Evolutionary conservation across 139 green algal genomes (phyloP).

Genomic region (Chlamydomonas incerta): DNA sequence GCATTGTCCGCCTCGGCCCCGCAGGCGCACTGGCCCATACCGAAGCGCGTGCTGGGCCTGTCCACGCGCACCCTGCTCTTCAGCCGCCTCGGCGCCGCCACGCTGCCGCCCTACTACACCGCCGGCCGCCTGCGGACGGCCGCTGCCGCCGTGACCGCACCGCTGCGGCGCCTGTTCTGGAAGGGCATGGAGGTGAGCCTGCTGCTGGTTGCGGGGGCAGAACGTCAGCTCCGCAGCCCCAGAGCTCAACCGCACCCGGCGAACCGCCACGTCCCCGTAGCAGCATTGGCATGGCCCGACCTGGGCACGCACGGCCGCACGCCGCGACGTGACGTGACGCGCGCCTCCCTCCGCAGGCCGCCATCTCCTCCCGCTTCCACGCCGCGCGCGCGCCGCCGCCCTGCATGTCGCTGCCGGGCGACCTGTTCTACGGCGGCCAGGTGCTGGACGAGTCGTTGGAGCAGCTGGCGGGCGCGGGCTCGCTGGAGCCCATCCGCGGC

Average conservation of each 20-base stretch:
- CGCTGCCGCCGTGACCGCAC: not conserved
- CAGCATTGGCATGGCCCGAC: no score
- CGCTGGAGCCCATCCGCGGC: not conserved
- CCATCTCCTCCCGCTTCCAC: not conserved
- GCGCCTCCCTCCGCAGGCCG: not conserved
- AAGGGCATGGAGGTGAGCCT: not conserved
- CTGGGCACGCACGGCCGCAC: no score
- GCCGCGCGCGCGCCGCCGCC: not conserved
- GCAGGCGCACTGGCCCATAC: slow-evolving; percentile 26
- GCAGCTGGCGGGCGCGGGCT: not conserved
- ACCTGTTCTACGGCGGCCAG: slow-evolving; percentile 43
- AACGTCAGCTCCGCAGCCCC: no score
- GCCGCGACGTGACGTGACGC: no score
- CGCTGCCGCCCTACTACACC: slow-evolving; percentile 5
- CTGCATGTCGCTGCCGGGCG: not conserved
- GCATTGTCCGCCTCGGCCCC: no score
- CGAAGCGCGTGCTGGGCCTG: not conserved
- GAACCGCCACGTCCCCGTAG: no score
- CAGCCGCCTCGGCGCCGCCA: not conserved
- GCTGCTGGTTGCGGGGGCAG: no score
- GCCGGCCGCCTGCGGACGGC: not conserved
- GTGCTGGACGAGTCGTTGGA: not conserved
- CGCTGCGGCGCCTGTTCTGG: slow-evolving; percentile 6
- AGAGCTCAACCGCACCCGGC: no score
- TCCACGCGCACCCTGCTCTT: not conserved